Percentiles rank a stretch among this genome's conserved stretches.
These are phyloP conservation scores for Arthrobotrys megalospora DNA, from an alignment of 2,329 filamentous ascomycete species.

Conservation along the genomic window DNA sequence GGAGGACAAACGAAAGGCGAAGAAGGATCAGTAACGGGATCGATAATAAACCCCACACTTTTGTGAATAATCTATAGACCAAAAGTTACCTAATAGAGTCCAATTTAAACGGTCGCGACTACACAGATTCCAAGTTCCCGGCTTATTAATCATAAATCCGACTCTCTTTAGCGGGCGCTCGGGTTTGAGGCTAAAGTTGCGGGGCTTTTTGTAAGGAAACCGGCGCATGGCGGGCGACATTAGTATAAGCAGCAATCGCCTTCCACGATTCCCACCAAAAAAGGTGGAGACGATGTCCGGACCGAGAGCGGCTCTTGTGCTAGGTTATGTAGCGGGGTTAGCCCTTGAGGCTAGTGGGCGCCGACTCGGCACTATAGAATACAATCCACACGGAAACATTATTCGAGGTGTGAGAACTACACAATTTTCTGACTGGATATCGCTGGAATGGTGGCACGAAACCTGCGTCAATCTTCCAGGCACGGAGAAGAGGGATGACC, in stretches of 20 bases:
- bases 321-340: not conserved
- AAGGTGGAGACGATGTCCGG: not conserved
- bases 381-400: not conserved
- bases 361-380: constrained; percentile 22
- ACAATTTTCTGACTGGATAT: constrained; percentile 30
- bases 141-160: too few relatives aligned
- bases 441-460: constrained; percentile 18
- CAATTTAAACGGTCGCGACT: not conserved
- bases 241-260: not conserved
- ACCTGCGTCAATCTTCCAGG: constrained; percentile 32
- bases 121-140: not conserved
- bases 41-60: constrained; percentile 6
- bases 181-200: too few relatives aligned
- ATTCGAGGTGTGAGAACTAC: not conserved
- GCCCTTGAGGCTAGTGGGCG: not conserved
- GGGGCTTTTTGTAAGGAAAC: too few relatives aligned
- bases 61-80: constrained; percentile 2
- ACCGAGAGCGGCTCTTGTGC: not conserved
- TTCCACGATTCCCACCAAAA: not conserved
- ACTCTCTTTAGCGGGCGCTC: too few relatives aligned
- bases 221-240: too few relatives aligned
- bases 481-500: not conserved
- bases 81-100: constrained; percentile 23
- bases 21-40: constrained; percentile 20
- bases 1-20: constrained; percentile 59